Base-by-base conservation (phyloP, 208 protist genomes). In the Entamoeba moshkovskii region DNA sequence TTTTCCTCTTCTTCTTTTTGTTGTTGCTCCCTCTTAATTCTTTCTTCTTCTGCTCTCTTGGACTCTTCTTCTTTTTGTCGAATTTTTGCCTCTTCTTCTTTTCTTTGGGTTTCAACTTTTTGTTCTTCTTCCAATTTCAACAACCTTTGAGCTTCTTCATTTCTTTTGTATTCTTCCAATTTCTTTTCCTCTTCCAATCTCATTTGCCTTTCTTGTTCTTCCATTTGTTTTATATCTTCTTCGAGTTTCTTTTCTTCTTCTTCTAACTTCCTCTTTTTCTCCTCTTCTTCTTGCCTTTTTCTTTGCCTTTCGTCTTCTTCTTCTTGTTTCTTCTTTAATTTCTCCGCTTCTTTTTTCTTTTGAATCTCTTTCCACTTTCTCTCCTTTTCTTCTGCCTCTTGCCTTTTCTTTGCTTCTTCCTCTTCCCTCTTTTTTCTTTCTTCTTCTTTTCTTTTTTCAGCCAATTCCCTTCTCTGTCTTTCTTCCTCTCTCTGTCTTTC, bases 291-390 rank as follows among this genome's bases (percentile, higher is more conserved):
- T 6, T n/a, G 59, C 91, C 25, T 29, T 94, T 94, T 94, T 94
- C 59, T 33, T n/a, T 94, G 13, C 11, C 85, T 94, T 44, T 94
- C 59, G 29, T 94, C 92, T 94, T 52, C n/a, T 91, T 94, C 94
- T 38, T 42, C 93, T 92, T 94, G 29, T 45, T 91, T 91, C 11
- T 22, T 93, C 66, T 92, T 92, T 45, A n/a, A 13, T 49, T 44
- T 48, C 66, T 93, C 52, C 52, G 13, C 52, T 93, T 42, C 8
- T 33, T 93, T 93, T 45, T 45, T 93, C 44, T 33, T 45, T 46
- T 92, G 6, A 8, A 46, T 42, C 22, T 92, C 73, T 38, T 93
- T 38, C 22, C n/a, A 8, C 22, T 46, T 15, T 93, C 49, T 93
- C 44, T 46, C 33, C 42, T 66, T 46, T 91, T 93, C 92, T 93